Evolutionary conservation across 1,284 basidiomycete genomes (phyloP).

Genomic region (Melampsora larici-populina): DNA sequence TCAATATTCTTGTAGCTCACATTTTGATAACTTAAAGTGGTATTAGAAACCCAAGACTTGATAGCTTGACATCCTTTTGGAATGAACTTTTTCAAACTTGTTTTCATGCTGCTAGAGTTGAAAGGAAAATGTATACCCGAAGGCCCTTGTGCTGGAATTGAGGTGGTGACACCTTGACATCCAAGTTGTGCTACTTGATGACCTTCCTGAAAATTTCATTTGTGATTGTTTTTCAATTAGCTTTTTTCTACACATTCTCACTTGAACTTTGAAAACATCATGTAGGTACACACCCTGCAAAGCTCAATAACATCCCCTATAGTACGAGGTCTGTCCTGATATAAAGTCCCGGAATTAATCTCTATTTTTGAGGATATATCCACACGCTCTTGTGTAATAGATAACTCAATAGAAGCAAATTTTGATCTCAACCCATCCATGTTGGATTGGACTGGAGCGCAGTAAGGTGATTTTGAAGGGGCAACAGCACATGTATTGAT

Average conservation of each 20-base stretch:
- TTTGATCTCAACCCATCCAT: not conserved
- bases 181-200: not conserved
- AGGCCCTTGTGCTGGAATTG: not conserved
- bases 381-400: not conserved
- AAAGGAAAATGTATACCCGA: not conserved
- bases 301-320: not conserved
- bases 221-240: not conserved
- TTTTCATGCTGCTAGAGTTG: not conserved
- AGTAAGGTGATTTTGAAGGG: not conserved
- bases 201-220: not conserved
- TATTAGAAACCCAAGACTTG: not conserved
- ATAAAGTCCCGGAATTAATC: no score
- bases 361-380: not conserved
- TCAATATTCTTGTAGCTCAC: not conserved
- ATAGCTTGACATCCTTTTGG: not conserved
- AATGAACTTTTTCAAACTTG: not conserved
- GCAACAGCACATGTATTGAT: not conserved
- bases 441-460: not conserved
- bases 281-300: not conserved
- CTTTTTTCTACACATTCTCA: not conserved
- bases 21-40: not conserved
- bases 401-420: not conserved
- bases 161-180: not conserved
- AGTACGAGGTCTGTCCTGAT: not conserved
- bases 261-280: not conserved